Evolutionary conservation across 495 filamentous ascomycete species (phyloP).

Genomic region (Mycothermus thermophilus): DNA sequence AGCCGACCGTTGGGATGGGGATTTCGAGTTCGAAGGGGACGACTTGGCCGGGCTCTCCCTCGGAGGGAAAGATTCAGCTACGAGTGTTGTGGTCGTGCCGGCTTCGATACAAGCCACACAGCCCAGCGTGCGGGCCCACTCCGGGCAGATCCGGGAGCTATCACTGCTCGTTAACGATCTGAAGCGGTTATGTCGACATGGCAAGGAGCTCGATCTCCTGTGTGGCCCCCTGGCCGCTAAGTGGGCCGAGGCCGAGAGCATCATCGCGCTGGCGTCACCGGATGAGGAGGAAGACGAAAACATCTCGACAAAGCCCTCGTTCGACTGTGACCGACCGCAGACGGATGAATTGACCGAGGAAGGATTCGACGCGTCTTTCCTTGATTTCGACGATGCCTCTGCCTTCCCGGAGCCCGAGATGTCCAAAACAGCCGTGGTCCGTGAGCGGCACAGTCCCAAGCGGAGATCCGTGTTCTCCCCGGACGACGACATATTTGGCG

Average conservation of each 20-base stretch:
- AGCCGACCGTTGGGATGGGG: slow-evolving; percentile 76
- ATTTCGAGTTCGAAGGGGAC: slow-evolving; percentile 60
- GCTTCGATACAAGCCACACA: slow-evolving; percentile 72
- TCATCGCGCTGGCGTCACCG: slow-evolving; percentile 71
- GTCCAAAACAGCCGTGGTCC: slow-evolving; percentile 28
- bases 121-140: slow-evolving; percentile 72
- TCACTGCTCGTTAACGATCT: slow-evolving; percentile 56
- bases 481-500: slow-evolving; percentile 51
- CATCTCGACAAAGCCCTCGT: slow-evolving; percentile 13
- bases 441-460: slow-evolving; percentile 25
- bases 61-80: slow-evolving; percentile 30
- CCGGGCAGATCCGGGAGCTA: slow-evolving; percentile 74
- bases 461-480: slow-evolving; percentile 46
- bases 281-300: slow-evolving; percentile 50
- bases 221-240: slow-evolving; percentile 46
- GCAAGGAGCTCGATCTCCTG: slow-evolving; percentile 50
- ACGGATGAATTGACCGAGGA: slow-evolving; percentile 52
- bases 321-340: slow-evolving; percentile 20
- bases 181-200: slow-evolving; percentile 62
- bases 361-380: slow-evolving; percentile 28
- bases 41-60: slow-evolving; percentile 22
- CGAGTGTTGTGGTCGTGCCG: slow-evolving; percentile 55
- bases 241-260: slow-evolving; percentile 79
- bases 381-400: slow-evolving; percentile 24
- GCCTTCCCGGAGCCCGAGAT: slow-evolving; percentile 23